These are phyloP conservation scores for Mesostigma viride DNA, from an alignment of 139 green algal species.

Conservation along the genomic window DNA sequence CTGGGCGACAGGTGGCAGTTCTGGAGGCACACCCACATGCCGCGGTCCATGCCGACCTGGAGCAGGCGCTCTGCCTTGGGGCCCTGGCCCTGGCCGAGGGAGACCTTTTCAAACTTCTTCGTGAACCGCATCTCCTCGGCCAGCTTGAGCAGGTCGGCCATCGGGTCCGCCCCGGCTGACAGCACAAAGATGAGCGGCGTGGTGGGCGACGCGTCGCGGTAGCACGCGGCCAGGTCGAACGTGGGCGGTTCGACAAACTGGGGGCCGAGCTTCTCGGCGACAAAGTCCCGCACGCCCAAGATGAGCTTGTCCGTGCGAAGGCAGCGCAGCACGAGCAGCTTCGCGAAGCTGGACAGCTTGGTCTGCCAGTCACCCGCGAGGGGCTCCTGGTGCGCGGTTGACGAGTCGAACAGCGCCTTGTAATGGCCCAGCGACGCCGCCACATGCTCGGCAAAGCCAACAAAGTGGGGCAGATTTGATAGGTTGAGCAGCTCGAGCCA, in stretches of 20 bases:
- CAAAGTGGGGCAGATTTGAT: conserved; percentile 41
- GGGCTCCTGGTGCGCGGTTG: conserved; percentile 49
- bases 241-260: conserved; percentile 66
- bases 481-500: conserved; percentile 68
- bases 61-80: conserved; percentile 49
- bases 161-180: conserved; percentile 59
- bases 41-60: conserved; percentile 16
- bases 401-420: conserved; percentile 60
- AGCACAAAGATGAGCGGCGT: conserved; percentile 73
- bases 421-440: conserved; percentile 42
- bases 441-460: conserved; percentile 42
- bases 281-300: conserved; percentile 47
- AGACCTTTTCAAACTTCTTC: conserved; percentile 73
- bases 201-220: conserved; percentile 40
- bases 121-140: conserved; percentile 63
- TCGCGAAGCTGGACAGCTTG: conserved; percentile 54
- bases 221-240: conserved; percentile 61
- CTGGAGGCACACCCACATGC: conserved; percentile 46
- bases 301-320: conserved; percentile 62
- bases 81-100: conserved; percentile 68
- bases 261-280: conserved; percentile 43
- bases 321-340: conserved; percentile 50
- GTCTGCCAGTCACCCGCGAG: conserved; percentile 40
- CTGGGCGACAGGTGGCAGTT: conserved; percentile 51
- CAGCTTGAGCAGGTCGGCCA: conserved; percentile 73